Conservation (phyloP, 768 basidiomycete species). For the Mycena olivaceomarginata region DNA sequence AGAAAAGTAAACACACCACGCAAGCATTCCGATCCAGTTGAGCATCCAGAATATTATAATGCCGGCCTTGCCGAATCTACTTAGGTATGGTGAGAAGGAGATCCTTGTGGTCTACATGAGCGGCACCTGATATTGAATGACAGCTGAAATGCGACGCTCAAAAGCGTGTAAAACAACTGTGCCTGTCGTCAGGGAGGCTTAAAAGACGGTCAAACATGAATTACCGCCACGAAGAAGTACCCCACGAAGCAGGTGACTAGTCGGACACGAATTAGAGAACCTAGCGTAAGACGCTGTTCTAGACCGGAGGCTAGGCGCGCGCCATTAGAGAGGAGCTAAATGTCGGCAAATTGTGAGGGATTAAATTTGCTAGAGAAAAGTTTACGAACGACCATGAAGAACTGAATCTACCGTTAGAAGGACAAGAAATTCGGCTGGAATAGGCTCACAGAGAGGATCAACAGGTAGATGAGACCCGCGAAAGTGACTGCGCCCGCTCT, state of each 20-base stretch:
- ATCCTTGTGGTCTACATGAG: not conserved
- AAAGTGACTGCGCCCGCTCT: constrained; percentile 74
- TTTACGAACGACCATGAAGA: constrained; percentile 64
- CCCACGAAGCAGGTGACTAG: constrained; percentile 52
- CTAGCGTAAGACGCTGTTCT: constrained; percentile 52
- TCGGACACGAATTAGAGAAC: constrained; percentile 56
- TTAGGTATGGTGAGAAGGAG: not conserved
- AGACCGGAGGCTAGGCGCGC: constrained; percentile 63
- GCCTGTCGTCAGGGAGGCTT: not conserved
- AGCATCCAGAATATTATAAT: constrained; percentile 55
- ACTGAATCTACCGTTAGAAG: constrained; percentile 27
- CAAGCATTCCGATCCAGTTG: constrained; percentile 56
- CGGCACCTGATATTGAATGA: constrained; percentile 57
- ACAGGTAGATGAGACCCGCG: constrained; percentile 72
- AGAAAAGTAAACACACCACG: constrained; percentile 38
- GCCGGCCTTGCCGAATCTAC: constrained; percentile 50
- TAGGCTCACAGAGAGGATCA: constrained; percentile 58
- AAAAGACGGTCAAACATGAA: constrained; percentile 10
- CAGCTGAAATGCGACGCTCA: constrained; percentile 66
- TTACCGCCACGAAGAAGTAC: constrained; percentile 63
- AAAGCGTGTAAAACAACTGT: constrained; percentile 57
- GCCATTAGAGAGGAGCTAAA: constrained; percentile 50
- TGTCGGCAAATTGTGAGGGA: too few relatives aligned
- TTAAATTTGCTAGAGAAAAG: not conserved
- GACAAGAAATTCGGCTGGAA: too few relatives aligned